These are phyloP conservation scores for Cladosporium sp. DNA, from an alignment of 2,329 filamentous ascomycete genomes.

Conservation along the genomic window DNA sequence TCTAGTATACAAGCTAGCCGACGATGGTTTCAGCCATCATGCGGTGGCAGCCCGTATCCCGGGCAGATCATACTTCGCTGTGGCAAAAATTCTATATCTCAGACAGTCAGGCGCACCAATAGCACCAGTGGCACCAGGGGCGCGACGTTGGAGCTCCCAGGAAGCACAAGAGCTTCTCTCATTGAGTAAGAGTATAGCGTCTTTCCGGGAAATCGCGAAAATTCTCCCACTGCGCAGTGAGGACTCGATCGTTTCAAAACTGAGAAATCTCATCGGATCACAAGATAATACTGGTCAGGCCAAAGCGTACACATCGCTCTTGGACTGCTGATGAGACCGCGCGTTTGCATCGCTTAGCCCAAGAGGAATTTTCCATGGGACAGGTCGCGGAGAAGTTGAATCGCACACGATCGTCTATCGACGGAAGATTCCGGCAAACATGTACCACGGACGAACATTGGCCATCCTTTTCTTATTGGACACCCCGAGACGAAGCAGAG, in stretches of 20 bases:
- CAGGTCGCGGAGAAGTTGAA: background rate
- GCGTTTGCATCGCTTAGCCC: background rate
- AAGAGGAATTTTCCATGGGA: background rate
- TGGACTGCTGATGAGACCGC: background rate
- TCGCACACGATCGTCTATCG: background rate
- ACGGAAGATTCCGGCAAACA: background rate
- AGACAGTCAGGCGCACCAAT: background rate
- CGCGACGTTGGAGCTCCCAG: background rate
- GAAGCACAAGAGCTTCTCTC: background rate
- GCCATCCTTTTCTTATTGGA: background rate
- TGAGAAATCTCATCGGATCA: too few species aligned
- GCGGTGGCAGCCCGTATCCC: background rate
- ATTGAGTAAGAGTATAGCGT: background rate
- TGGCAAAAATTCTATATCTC: background rate
- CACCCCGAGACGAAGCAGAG: background rate
- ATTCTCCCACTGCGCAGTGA: too few species aligned
- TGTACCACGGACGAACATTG: background rate
- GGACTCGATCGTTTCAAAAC: too few species aligned
- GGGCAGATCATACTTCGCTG: background rate
- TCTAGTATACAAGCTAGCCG: background rate
- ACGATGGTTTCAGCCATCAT: background rate
- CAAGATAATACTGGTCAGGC: too few species aligned
- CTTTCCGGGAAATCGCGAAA: background rate
- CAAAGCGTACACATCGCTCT: too few species aligned
- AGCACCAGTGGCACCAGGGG: background rate